Conservation (phyloP, 176 grass and related monocot species). For the Puccinellia tenuiflora region DNA sequence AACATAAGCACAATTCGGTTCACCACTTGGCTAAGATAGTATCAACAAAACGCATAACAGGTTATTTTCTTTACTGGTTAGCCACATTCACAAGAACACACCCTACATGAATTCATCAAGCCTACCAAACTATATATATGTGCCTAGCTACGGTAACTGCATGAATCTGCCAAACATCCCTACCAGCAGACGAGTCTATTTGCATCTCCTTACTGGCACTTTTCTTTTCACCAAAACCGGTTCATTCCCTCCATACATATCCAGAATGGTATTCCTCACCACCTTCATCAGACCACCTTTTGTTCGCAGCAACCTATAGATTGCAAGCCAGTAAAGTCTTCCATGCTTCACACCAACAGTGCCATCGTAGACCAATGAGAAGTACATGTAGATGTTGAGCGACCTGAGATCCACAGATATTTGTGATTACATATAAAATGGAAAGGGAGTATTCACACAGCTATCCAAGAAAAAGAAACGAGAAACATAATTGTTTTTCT, state of each 20-base stretch:
- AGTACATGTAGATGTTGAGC: background rate
- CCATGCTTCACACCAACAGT: background rate
- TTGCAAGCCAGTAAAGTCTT: background rate
- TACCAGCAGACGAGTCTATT: too few species aligned
- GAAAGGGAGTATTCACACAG: background rate
- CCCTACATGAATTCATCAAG: too few species aligned
- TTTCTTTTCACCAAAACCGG: background rate
- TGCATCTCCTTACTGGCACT: background rate
- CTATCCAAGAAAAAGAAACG: background rate
- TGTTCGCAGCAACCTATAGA: background rate
- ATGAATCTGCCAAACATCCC: too few species aligned
- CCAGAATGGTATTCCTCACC: background rate
- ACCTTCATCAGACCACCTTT: background rate
- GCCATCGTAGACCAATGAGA: background rate
- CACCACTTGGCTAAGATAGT: too few species aligned
- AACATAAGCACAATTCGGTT: too few species aligned
- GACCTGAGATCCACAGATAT: background rate
- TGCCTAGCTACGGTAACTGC: too few species aligned
- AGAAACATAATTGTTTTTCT: background rate
- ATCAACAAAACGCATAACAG: too few species aligned
- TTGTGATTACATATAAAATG: background rate
- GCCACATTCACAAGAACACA: too few species aligned
- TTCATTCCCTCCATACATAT: background rate
- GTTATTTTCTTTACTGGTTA: too few species aligned
- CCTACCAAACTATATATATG: too few species aligned